These are phyloP conservation scores for Nicotiana paniculata DNA, from an alignment of 257 asterid species.

Conservation along the genomic window DNA sequence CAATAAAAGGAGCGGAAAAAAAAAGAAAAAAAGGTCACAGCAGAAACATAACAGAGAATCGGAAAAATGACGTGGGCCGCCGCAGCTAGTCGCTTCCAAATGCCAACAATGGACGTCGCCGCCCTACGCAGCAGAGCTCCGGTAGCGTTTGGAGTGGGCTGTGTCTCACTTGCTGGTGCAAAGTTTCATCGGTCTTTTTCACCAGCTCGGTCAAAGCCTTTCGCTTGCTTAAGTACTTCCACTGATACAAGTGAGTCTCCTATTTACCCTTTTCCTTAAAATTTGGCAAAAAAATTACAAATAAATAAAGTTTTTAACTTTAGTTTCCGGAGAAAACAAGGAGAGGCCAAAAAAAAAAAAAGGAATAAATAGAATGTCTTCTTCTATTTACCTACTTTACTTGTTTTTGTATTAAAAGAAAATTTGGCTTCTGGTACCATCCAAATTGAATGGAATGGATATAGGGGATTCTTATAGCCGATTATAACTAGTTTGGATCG, in stretches of 20 bases:
- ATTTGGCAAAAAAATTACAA: neutral
- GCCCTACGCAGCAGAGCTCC: slow-evolving; percentile 40
- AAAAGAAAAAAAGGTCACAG: neutral
- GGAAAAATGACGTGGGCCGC: slow-evolving; percentile 63
- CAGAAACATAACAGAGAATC: neutral
- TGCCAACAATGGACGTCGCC: slow-evolving; percentile 57
- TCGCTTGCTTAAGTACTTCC: slow-evolving; percentile 55
- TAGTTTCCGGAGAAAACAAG: neutral
- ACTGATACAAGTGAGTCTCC: slow-evolving; percentile 30
- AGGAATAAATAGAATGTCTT: neutral
- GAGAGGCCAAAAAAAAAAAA: neutral
- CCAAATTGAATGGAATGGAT: neutral
- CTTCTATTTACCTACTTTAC: neutral
- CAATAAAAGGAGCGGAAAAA: neutral
- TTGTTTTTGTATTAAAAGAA: too few species aligned
- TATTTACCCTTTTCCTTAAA: neutral
- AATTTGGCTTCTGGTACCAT: neutral
- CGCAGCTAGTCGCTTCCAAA: slow-evolving; percentile 63
- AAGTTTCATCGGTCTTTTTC: slow-evolving; percentile 4
- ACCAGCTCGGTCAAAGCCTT: slow-evolving; percentile 19
- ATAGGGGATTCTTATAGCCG: neutral
- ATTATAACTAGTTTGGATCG: neutral
- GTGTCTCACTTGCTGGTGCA: slow-evolving; percentile 52
- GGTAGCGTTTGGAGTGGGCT: slow-evolving; percentile 42
- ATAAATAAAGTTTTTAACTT: too few species aligned